Evolutionary conservation across 306 rosid species (phyloP), one percentile per base, ranked within the genome.

Genomic region (Citrullus mucosospermus): DNA sequence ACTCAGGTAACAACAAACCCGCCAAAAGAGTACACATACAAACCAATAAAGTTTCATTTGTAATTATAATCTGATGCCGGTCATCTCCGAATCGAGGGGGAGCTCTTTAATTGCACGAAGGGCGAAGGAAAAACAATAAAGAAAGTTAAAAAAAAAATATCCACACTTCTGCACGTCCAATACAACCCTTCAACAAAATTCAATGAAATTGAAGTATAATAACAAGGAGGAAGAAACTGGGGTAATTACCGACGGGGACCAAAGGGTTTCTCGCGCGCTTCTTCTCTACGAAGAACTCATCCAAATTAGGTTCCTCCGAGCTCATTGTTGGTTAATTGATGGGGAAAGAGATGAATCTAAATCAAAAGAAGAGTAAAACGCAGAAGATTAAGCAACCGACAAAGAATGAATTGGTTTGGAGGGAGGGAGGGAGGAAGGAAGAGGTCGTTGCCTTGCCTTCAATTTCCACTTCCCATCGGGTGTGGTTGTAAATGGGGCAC

Each of bases 241-340:
- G 32, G 39, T 0, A 57, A 9, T 83, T 88, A 95, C 99, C 98
- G 48, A 92, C 6, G 58, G 99, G 98, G 22, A 96, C 99, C 1
- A 81, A 53, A 81, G 99, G 97, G 91, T 92, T 95, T 80, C 91
- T 85, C 38, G 78, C 81, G 75, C 96, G 91, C 89, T 92, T 92
- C 88, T 91, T 91, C 59, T 88, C 93, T 55, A 36, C 80, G 17
- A 88, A 82, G 72, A 88, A 87, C 11, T 88, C 93, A 41, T 90
- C 93, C 59, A 84, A 82, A 61, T 73, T 68, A 80, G 89, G 85
- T 60, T 89, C 92, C 3, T 85, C 81, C 18, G 82, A 60, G 38
- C 83, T 85, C 97, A 89, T 88, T 12, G 13, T 51, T 44, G 30
- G 17, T 18, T 9, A 51, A 18, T 36, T 15, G 70, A 62, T 2